A percentile compares a stretch with the other conserved stretches of the same genome.
Conservation (phyloP, 768 basidiomycete genomes). For the Russula sp. region DNA sequence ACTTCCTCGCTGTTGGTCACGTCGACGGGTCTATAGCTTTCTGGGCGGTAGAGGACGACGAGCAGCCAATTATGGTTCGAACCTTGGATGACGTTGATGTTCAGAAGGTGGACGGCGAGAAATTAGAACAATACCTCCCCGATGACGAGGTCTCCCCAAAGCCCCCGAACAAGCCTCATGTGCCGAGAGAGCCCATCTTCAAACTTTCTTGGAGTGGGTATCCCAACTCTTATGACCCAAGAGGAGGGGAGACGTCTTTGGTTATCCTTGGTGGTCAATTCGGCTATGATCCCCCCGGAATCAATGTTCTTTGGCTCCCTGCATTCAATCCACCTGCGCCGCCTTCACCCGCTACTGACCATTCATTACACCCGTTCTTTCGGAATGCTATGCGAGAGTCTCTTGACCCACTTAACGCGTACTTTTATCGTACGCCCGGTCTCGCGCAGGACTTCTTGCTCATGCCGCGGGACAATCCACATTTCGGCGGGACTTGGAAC, state of each 20-base stretch:
- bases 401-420: conserved; percentile 39
- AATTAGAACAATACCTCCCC: conserved; percentile 36
- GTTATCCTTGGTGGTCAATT: conserved; percentile 71
- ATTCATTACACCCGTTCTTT: conserved; percentile 33
- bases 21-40: conserved; percentile 78
- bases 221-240: conserved; percentile 53
- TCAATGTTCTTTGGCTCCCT: conserved; percentile 65
- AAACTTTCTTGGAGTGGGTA: conserved; percentile 82
- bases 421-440: conserved; percentile 51
- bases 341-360: conserved; percentile 27
- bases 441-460: conserved; percentile 74
- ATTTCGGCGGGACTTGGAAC: conserved; percentile 60
- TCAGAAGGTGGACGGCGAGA: conserved; percentile 42
- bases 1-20: conserved; percentile 75
- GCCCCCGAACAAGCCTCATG: conserved; percentile 15
- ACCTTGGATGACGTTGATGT: conserved; percentile 56
- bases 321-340: conserved; percentile 49
- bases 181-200: conserved; percentile 67
- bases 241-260: conserved; percentile 66
- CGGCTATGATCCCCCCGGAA: conserved; percentile 45
- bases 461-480: conserved; percentile 61
- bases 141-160: conserved; percentile 24
- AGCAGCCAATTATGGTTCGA: conserved; percentile 64
- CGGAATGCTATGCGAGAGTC: conserved; percentile 61
- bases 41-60: conserved; percentile 75